Percentiles rank a stretch among this genome's conserved stretches.
Evolutionary conservation across 164 flowering plant species (phyloP).

Genomic region (Aristolochia contorta): DNA sequence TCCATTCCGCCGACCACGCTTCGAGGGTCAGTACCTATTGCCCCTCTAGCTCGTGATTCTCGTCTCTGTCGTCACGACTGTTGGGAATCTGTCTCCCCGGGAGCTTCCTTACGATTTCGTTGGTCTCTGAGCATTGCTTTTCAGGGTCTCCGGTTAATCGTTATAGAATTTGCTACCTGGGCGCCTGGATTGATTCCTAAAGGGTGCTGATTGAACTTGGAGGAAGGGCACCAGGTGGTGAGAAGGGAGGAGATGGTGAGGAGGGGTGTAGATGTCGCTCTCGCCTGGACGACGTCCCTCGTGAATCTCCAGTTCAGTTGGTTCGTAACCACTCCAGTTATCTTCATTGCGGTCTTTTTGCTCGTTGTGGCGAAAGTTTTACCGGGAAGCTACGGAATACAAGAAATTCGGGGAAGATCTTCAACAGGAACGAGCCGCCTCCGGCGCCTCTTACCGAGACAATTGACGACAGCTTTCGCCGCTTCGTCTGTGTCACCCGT

Average conservation of each 20-base stretch:
- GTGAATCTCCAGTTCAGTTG: conserved; percentile 66
- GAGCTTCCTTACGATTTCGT: conserved; percentile 60
- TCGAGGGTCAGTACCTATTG: too few species aligned
- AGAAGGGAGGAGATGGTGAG: conserved; percentile 39
- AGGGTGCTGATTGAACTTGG: conserved; percentile 47
- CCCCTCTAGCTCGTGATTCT: conserved; percentile 27
- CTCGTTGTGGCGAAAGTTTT: conserved; percentile 20
- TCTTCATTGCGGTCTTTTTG: conserved; percentile 33
- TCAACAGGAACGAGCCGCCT: too few species aligned
- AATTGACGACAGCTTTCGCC: too few species aligned
- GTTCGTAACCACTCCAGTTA: conserved; percentile 24
- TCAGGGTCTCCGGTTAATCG: conserved; percentile 67
- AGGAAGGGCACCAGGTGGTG: conserved; percentile 55
- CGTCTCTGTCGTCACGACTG: conserved; percentile 39
- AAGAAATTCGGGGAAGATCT: too few species aligned
- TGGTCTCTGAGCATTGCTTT: conserved; percentile 52
- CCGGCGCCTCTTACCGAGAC: too few species aligned
- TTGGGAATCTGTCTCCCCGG: conserved; percentile 36
- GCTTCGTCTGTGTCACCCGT: too few species aligned
- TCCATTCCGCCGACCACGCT: too few species aligned
- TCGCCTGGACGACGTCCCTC: conserved; percentile 52
- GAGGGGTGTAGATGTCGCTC: too few species aligned
- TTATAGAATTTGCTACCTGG: conserved; percentile 72
- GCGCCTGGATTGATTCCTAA: conserved; percentile 50
- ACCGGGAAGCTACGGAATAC: conserved; percentile 25